Base-by-base conservation (phyloP, 495 filamentous ascomycete species). In the Penicillium mononematosum region DNA sequence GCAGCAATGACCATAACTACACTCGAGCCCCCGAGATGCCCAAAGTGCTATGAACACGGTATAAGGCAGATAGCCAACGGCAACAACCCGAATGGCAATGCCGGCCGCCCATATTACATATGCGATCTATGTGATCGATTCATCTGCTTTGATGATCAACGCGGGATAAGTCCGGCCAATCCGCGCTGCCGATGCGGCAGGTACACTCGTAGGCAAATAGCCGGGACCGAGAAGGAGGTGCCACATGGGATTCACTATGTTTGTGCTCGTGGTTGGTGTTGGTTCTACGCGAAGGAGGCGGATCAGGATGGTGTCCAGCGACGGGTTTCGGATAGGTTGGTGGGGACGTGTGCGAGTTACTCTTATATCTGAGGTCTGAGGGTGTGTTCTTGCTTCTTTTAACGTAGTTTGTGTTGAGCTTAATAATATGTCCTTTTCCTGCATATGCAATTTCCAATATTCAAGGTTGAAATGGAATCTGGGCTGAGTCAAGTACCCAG, bases 161-260 rank as follows among this genome's bases (percentile, higher is more conserved):
- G 55, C 17, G 59, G 59, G 12, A 25, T 58, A n/a, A 24, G 39
- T 19, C 29, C 39, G 0, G 36, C 17, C 9, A 58, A 61, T 36
- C 55, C 50, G 7, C 27, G 5, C 16, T 61, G 59, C 29, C 5
- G 22, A 3, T 61, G 59, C 24, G 45, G 55, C 4, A 2, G 6
- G 17, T 50, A 50, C 17, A 47, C 50, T 43, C 32, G 59, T 38
- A 45, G 45, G 29, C 59, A 54, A 24, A 20, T 46, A 7, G 45
- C 44, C 12, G 50, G 50, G 4, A 9, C 34, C 0, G 7, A 10
- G 19, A 50, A 53, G 11, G 20, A 20, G 17, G 24, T 41, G 14
- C 49, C 41, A 3, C 19, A 56, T 38, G 53, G 49, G 12, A 19
- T 50, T 43, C 55, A 58, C 22, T 61, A 54, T 58, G 59, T 58